Evolutionary conservation across 2,329 filamentous ascomycete species (phyloP).

Genomic region (Trichoderma koningii): DNA sequence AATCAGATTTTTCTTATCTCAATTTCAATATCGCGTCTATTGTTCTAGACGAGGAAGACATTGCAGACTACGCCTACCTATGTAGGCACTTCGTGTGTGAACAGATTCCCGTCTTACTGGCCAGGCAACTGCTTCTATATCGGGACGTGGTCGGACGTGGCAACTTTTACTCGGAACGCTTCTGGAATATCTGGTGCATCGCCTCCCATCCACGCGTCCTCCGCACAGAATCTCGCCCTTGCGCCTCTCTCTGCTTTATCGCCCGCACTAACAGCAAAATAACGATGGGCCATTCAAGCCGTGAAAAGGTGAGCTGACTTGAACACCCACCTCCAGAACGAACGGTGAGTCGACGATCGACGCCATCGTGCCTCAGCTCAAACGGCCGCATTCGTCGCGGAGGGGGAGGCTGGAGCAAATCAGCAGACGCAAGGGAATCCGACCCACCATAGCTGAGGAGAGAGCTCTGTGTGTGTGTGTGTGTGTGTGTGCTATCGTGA

Average conservation of each 20-base stretch:
- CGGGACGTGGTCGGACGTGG: slow-evolving; percentile 17
- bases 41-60: not conserved
- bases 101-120: not conserved
- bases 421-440: slow-evolving; percentile 10
- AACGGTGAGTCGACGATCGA: not conserved
- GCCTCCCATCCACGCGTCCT: not conserved
- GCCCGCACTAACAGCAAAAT: slow-evolving; percentile 4
- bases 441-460: slow-evolving; percentile 4
- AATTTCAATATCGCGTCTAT: not conserved
- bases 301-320: slow-evolving; percentile 5
- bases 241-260: too few species aligned
- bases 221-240: not conserved
- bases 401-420: slow-evolving; percentile 15
- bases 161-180: not conserved
- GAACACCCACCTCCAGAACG: not conserved
- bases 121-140: slow-evolving; percentile 16
- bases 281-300: too few species aligned
- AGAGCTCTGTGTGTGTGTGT: too few species aligned
- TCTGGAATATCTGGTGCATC: not conserved
- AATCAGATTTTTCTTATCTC: not conserved
- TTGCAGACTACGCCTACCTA: too few species aligned
- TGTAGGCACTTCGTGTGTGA: too few species aligned
- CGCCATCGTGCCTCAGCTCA: slow-evolving; percentile 2
- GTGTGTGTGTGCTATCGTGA: too few species aligned
- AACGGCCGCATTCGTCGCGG: slow-evolving; percentile 15